Conservation (phyloP, 257 asterid genomes). For the Capsicum rhomboideum region DNA sequence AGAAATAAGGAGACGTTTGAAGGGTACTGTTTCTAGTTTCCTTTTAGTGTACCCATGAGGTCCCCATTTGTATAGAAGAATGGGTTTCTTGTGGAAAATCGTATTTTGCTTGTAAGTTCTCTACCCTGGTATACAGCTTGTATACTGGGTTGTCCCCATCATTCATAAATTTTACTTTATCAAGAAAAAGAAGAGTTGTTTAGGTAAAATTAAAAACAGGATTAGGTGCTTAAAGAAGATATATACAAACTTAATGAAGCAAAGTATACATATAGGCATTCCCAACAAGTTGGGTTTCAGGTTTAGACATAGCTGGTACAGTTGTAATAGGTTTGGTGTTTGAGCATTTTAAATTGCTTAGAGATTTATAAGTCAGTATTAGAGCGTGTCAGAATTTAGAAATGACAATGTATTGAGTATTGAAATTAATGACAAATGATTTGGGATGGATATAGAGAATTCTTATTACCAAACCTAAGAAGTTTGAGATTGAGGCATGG, state of each 20-base stretch:
- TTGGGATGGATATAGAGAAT: too few species aligned
- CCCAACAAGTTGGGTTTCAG: background rate
- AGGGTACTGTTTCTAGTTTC: background rate
- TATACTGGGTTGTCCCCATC: background rate
- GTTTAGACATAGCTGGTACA: too few species aligned
- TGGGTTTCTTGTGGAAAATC: background rate
- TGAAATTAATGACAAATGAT: too few species aligned
- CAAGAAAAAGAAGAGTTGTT: background rate
- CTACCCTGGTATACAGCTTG: background rate
- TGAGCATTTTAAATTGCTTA: too few species aligned
- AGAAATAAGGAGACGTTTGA: background rate
- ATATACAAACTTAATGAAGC: background rate
- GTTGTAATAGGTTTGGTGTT: too few species aligned
- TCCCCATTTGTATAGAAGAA: background rate
- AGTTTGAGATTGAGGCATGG: too few species aligned
- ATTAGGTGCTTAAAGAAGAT: background rate
- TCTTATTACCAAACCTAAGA: too few species aligned
- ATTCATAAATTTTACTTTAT: background rate
- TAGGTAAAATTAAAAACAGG: background rate
- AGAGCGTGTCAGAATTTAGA: too few species aligned
- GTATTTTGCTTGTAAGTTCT: background rate
- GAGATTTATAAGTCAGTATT: too few species aligned
- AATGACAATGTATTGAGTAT: too few species aligned
- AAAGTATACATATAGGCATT: background rate
- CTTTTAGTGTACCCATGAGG: background rate